A percentile compares a stretch with the other conserved stretches of the same genome.
These are phyloP conservation scores for Arachis monticola DNA, from an alignment of 331 rosid species.

Conservation along the genomic window DNA sequence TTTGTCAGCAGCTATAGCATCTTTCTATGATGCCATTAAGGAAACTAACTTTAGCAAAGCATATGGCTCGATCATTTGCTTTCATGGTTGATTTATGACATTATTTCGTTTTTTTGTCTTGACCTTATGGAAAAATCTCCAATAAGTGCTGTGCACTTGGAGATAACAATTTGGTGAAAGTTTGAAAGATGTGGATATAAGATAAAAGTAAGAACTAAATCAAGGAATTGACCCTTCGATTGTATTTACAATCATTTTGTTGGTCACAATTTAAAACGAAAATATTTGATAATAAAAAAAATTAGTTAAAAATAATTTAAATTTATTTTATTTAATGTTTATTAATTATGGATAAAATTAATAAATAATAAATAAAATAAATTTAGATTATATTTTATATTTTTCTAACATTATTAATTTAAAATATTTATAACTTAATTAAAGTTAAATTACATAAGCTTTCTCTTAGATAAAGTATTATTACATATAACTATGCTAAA, in stretches of 20 bases:
- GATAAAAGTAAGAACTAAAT: slow-evolving; percentile 13
- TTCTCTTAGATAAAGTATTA: too few species aligned
- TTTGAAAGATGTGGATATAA: neutral
- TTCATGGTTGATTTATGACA: slow-evolving; percentile 34
- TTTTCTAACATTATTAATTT: too few species aligned
- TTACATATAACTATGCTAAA: too few species aligned
- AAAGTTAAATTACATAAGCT: too few species aligned
- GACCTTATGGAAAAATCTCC: slow-evolving; percentile 32
- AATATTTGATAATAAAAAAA: too few species aligned
- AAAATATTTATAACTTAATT: too few species aligned
- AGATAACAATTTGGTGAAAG: slow-evolving; percentile 41
- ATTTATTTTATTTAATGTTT: too few species aligned
- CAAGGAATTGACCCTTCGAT: slow-evolving; percentile 37
- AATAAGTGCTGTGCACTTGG: slow-evolving; percentile 43
- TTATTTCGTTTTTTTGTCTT: slow-evolving; percentile 41
- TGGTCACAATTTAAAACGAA: too few species aligned
- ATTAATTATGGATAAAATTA: too few species aligned
- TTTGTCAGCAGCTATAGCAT: neutral
- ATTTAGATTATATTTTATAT: too few species aligned
- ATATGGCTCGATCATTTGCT: slow-evolving; percentile 39
- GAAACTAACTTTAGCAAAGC: slow-evolving; percentile 24
- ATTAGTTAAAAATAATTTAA: too few species aligned
- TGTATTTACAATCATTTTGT: slow-evolving; percentile 22
- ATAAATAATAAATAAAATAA: too few species aligned
- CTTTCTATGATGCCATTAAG: slow-evolving; percentile 40